These are phyloP conservation scores for Silene noctiflora DNA, from an alignment of 179 eudicot genomes.

Conservation along the genomic window DNA sequence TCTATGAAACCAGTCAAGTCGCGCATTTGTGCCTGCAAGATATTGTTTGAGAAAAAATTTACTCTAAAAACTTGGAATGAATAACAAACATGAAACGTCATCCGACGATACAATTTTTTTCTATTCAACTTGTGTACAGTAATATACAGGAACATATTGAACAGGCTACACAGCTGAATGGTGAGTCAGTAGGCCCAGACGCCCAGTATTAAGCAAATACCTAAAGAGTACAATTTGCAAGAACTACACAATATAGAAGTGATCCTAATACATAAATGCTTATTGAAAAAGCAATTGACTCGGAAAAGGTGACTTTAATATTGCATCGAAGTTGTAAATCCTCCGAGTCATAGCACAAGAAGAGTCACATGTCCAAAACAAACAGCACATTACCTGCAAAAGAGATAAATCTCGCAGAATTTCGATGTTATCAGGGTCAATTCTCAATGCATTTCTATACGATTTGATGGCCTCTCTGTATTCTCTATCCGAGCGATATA, in stretches of 20 bases:
- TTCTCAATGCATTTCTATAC: conserved; percentile 91
- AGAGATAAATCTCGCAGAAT: conserved; percentile 93
- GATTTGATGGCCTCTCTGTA: conserved; percentile 98
- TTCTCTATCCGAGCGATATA: conserved; percentile 97
- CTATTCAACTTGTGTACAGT: neutral
- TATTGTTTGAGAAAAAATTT: neutral
- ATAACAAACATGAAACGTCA: neutral
- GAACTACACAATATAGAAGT: neutral
- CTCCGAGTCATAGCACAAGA: conserved; percentile 1
- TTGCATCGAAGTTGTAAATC: neutral
- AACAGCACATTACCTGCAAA: conserved; percentile 59
- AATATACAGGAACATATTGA: neutral
- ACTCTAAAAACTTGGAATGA: neutral
- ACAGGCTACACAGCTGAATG: neutral
- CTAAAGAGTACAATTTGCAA: neutral
- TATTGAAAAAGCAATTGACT: neutral
- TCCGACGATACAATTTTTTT: neutral
- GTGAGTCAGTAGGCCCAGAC: neutral
- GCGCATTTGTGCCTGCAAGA: conserved; percentile 93
- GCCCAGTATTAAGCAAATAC: neutral
- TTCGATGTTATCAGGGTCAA: conserved; percentile 98
- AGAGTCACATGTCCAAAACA: neutral
- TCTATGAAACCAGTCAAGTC: conserved; percentile 95
- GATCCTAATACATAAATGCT: neutral
- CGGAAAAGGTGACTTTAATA: neutral